Percentiles rank a stretch among this genome's conserved stretches.
Conservation (phyloP, 371 early-diverging fungal species). For the Apophysomyces ossiformis region DNA sequence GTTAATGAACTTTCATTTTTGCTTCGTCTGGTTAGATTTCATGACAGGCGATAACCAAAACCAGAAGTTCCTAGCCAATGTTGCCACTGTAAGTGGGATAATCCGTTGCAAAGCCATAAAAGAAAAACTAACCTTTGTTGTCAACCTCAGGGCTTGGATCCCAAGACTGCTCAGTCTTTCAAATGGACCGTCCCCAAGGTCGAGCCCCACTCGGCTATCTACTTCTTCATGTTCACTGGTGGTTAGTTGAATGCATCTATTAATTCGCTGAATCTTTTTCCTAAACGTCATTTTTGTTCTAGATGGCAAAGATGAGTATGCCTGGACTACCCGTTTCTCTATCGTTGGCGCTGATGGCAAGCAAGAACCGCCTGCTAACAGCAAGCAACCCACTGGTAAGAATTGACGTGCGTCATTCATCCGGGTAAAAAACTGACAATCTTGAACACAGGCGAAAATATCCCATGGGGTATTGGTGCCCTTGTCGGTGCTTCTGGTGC, state of each 20-base stretch:
- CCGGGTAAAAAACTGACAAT: neutral
- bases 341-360: constrained; percentile 33
- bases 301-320: constrained; percentile 18
- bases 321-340: constrained; percentile 45
- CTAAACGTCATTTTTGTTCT: neutral
- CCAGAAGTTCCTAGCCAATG: constrained; percentile 29
- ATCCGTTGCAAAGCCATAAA: neutral
- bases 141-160: constrained; percentile 29
- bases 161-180: constrained; percentile 16
- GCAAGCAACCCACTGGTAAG: constrained; percentile 31
- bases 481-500: constrained; percentile 18
- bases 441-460: constrained; percentile 18
- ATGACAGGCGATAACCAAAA: constrained; percentile 48
- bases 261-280: neutral
- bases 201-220: constrained; percentile 36
- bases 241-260: constrained; percentile 22
- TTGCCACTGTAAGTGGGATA: constrained; percentile 29
- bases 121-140: neutral
- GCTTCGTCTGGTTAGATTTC: constrained; percentile 26
- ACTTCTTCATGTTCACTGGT: constrained; percentile 42
- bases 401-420: neutral
- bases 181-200: constrained; percentile 39
- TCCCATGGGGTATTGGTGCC: constrained; percentile 36
- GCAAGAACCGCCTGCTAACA: constrained; percentile 14
- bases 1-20: neutral